Evolutionary conservation across 2,329 filamentous ascomycete species (phyloP), one percentile per base, ranked within the genome.

Genomic region (Aureobasidium sp.): DNA sequence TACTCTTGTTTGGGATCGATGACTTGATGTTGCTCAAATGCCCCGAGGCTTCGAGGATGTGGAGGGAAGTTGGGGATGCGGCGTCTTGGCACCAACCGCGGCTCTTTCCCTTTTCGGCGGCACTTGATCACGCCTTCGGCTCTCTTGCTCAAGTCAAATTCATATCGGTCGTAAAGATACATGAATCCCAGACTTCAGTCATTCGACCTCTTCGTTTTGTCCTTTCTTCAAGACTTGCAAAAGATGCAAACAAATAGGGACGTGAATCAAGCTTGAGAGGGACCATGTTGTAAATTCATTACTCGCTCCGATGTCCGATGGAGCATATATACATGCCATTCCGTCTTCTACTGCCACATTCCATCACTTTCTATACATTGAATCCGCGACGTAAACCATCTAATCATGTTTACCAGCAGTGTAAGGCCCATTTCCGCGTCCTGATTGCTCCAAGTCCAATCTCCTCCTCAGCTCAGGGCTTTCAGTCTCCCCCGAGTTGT

Each of bases 401-500:
- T 44, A 58, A 29, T 58, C 54, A 30, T 58, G 54, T 8, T 59
- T 59, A 11, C 57, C 57, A 21, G 57, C 21, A 9, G 16, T 32
- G 21, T 59, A 59, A 0, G 57, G 57, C 27, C 57, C 57, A 27
- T 13, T 32, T 2, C 34, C 36, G 3, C 57, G 25, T n/a, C 58
- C 58, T 1, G 30, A 36, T 29, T 42, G 49, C 34, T 61, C 59
- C 39, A 61, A 10, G 2, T 55, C 49, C 8, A 53, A 21, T 5
- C 13, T 34, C 6, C 59, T 61, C 9, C 49, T 55, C 47, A 71
- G 11, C 45, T 76, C 72, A 3, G 78, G 76, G n/a, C 77, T 74
- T 14, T 79, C 77, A 21, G 21, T 21, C 14, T 70, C 71, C 6
- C 70, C 65, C 6, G 75, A 73, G 3, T 74, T 73, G 16, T 73